A percentile compares a stretch with the other conserved stretches of the same genome.
These are phyloP conservation scores for Backusella parvicylindrica DNA, from an alignment of 192 early-diverging fungal species.

Conservation along the genomic window DNA sequence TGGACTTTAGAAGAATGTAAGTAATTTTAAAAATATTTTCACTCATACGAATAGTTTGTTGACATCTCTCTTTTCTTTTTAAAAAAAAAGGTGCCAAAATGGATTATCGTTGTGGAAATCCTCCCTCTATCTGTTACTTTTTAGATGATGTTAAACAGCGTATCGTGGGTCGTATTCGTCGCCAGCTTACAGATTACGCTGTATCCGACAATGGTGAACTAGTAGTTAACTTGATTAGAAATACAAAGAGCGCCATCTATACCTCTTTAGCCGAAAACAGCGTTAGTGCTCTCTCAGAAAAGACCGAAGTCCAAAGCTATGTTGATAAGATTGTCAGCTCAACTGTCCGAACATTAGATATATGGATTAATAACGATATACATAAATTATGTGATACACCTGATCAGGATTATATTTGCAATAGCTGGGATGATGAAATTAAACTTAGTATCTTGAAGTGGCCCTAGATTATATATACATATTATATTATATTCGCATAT, in stretches of 20 bases:
- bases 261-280: conserved; percentile 18
- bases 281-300: conserved; percentile 21
- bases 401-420: conserved; percentile 20
- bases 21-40: not conserved
- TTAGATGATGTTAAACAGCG: conserved; percentile 32
- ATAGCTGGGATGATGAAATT: conserved; percentile 35
- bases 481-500: not conserved
- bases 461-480: conserved; percentile 26
- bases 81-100: conserved; percentile 33
- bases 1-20: conserved; percentile 53
- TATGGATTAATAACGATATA: conserved; percentile 24
- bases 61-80: not conserved
- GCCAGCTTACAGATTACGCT: conserved; percentile 20
- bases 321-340: conserved; percentile 22
- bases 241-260: conserved; percentile 14
- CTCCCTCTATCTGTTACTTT: conserved; percentile 56
- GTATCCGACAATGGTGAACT: conserved; percentile 21
- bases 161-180: conserved; percentile 21
- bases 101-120: conserved; percentile 60
- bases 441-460: conserved; percentile 29
- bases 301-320: conserved; percentile 15
- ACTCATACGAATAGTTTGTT: not conserved
- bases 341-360: conserved; percentile 10
- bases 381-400: conserved; percentile 18
- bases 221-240: conserved; percentile 13